A percentile compares a stretch with the other conserved stretches of the same genome.
These are phyloP conservation scores for Cicer judaicum DNA, from an alignment of 306 rosid genomes.

Conservation along the genomic window DNA sequence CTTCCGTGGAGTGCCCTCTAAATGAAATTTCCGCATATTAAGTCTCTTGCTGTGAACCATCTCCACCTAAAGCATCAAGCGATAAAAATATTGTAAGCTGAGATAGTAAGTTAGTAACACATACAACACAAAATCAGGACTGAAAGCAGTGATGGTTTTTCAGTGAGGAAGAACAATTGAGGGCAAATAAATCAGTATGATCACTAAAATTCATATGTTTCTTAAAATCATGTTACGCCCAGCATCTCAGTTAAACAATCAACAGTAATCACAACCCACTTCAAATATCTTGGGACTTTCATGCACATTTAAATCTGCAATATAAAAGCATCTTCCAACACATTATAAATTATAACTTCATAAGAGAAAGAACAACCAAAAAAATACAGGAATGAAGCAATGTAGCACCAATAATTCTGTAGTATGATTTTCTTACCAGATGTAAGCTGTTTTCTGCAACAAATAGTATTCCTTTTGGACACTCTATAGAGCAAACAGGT, in stretches of 20 bases:
- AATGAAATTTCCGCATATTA: conserved; percentile 87
- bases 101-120: conserved; percentile 41
- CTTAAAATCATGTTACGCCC: conserved; percentile 27
- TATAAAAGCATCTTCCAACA: conserved; percentile 34
- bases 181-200: conserved; percentile 17
- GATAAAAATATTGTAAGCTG: conserved; percentile 40
- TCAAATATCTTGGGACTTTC: conserved; percentile 26
- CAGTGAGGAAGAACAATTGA: not conserved
- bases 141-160: conserved; percentile 31
- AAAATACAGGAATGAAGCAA: conserved; percentile 38
- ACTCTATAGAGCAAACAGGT: conserved; percentile 82
- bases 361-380: conserved; percentile 31
- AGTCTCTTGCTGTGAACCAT: conserved; percentile 94
- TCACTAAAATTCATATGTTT: conserved; percentile 3
- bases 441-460: conserved; percentile 87
- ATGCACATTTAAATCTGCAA: conserved; percentile 21
- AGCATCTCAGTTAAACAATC: conserved; percentile 28
- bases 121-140: conserved; percentile 37
- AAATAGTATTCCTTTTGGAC: conserved; percentile 92
- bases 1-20: conserved; percentile 94
- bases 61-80: conserved; percentile 76
- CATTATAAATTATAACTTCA: not conserved
- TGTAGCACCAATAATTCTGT: conserved; percentile 4
- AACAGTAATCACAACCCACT: conserved; percentile 29
- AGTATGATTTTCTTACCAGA: conserved; percentile 67